Evolutionary conservation across 208 protist genomes (phyloP).

Genomic region (Acanthamoeba royreba): DNA sequence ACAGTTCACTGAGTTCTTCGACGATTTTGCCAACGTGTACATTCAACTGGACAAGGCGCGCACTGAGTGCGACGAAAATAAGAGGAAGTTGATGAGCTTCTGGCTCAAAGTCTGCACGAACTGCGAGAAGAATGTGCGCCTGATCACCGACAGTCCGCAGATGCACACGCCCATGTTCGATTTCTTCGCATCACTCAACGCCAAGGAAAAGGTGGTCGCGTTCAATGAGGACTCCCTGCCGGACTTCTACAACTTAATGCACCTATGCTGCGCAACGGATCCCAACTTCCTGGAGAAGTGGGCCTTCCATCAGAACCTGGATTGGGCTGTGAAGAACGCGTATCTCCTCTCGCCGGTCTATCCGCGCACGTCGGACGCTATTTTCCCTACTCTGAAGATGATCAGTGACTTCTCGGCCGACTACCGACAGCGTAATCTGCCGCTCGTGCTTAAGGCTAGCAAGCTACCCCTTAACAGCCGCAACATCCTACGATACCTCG

Average conservation of each 20-base stretch:
- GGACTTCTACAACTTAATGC: constrained; percentile 51
- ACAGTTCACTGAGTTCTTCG: constrained; percentile 3
- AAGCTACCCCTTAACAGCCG: neutral
- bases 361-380: neutral
- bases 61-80: constrained; percentile 26
- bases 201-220: constrained; percentile 49
- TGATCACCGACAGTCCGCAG: neutral
- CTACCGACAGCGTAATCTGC: neutral
- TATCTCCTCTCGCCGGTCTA: neutral
- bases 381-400: neutral
- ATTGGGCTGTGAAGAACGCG: constrained; percentile 49
- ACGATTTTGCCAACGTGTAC: constrained; percentile 13
- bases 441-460: neutral
- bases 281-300: neutral
- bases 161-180: constrained; percentile 46
- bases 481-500: constrained; percentile 26
- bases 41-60: neutral
- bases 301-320: constrained; percentile 14
- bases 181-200: constrained; percentile 49
- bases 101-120: neutral
- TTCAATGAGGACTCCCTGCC: constrained; percentile 58
- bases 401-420: neutral
- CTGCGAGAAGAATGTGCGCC: constrained; percentile 14
- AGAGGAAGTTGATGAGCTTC: constrained; percentile 50
- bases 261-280: neutral